Conservation (phyloP, 108 stramenopile genomes). For the Nitzschia palea region DNA sequence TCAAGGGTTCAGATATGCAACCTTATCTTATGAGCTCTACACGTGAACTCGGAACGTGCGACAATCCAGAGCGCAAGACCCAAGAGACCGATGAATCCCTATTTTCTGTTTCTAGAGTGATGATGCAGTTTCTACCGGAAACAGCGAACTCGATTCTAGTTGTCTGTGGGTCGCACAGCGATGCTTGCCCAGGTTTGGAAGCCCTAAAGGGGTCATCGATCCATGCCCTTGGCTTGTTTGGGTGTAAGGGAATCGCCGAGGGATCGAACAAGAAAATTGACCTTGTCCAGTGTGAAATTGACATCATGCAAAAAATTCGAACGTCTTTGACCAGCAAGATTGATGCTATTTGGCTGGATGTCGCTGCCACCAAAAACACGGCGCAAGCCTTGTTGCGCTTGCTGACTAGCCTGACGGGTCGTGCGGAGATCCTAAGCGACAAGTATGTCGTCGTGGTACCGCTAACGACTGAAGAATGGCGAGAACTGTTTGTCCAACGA, state of each 20-base stretch:
- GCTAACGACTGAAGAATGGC: constrained; percentile 11
- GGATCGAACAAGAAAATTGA: neutral
- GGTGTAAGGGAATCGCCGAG: constrained; percentile 17
- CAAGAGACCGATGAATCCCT: too few relatives aligned
- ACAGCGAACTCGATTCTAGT: neutral
- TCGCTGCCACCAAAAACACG: neutral
- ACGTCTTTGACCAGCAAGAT: constrained; percentile 6
- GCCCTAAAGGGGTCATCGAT: neutral
- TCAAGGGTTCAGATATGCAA: neutral
- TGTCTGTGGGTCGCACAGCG: neutral
- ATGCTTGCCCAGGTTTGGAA: neutral
- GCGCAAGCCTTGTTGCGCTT: constrained; percentile 10
- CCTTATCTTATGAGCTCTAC: neutral
- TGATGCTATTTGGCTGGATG: constrained; percentile 13
- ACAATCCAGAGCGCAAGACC: neutral
- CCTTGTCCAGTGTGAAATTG: neutral
- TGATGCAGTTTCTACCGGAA: neutral
- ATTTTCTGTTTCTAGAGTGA: neutral
- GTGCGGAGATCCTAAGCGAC: neutral
- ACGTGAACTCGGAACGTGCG: neutral
- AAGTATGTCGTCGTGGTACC: neutral
- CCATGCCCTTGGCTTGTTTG: neutral
- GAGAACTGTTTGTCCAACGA: constrained; percentile 27
- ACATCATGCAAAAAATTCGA: neutral
- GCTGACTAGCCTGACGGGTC: neutral